A percentile compares a stretch with the other conserved stretches of the same genome.
Evolutionary conservation across 257 asterid genomes (phyloP).

Genomic region (Oldenlandia corymbosa): DNA sequence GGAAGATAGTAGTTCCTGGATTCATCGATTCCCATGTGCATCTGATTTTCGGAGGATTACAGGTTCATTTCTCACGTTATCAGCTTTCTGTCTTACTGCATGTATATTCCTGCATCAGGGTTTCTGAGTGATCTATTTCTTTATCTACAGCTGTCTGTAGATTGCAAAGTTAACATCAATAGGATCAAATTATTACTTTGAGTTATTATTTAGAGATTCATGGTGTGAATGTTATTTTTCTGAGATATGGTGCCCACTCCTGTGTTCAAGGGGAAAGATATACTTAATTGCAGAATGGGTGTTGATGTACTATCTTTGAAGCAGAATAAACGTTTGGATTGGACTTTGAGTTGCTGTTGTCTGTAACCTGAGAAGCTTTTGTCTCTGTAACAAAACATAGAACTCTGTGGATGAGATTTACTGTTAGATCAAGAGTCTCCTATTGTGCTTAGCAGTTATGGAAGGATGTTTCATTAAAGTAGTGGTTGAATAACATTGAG

Average conservation of each 20-base stretch:
- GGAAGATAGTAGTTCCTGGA: conserved; percentile 85
- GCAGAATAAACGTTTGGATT: background rate
- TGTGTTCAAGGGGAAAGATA: background rate
- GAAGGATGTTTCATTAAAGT: no score
- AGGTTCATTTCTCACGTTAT: conserved; percentile 42
- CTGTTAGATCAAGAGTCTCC: background rate
- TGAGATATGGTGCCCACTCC: background rate
- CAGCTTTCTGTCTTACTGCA: background rate
- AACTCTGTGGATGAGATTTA: background rate
- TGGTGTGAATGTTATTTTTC: background rate
- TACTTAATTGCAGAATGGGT: background rate
- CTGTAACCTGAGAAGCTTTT: background rate
- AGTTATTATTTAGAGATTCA: background rate
- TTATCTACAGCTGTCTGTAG: background rate
- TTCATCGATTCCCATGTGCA: conserved; percentile 96
- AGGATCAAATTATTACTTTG: background rate
- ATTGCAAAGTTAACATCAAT: background rate
- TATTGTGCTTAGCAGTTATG: background rate
- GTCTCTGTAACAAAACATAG: background rate
- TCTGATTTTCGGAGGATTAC: conserved; percentile 77
- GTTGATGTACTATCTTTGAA: background rate
- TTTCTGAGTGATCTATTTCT: background rate
- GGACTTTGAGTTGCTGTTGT: background rate
- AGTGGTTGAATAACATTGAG: background rate
- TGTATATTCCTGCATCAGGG: background rate